Conservation (phyloP, 2,329 filamentous ascomycete genomes). For the Colletotrichum cuscutae region DNA sequence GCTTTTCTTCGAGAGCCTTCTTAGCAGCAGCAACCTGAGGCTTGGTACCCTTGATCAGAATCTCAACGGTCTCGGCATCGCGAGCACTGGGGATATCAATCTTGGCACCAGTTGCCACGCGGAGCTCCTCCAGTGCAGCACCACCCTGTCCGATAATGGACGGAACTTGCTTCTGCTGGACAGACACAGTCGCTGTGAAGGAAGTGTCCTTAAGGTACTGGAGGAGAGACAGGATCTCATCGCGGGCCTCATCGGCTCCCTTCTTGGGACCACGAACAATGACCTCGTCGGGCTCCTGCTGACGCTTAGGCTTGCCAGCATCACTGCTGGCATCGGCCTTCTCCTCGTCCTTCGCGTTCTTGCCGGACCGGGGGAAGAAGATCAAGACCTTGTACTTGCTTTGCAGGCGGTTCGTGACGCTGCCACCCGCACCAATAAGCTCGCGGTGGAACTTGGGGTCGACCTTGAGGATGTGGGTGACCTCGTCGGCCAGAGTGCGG, state of each 20-base stretch:
- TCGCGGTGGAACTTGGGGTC: slow-evolving; percentile 94
- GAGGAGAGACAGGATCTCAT: slow-evolving; percentile 88
- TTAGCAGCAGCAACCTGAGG: slow-evolving; percentile 90
- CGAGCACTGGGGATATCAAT: slow-evolving; percentile 90
- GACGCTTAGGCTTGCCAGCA: slow-evolving; percentile 70
- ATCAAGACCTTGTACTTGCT: slow-evolving; percentile 93
- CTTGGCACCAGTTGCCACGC: slow-evolving; percentile 84
- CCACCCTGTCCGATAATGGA: slow-evolving; percentile 93
- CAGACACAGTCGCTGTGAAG: slow-evolving; percentile 79
- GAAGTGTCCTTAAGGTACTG: slow-evolving; percentile 94
- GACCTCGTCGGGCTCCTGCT: slow-evolving; percentile 89
- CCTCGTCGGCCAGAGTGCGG: slow-evolving; percentile 90
- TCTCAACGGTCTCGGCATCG: slow-evolving; percentile 82
- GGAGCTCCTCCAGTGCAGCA: slow-evolving; percentile 88
- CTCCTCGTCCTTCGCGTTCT: slow-evolving; percentile 75
- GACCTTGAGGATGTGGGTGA: slow-evolving; percentile 87
- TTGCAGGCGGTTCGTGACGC: slow-evolving; percentile 91
- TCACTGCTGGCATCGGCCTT: slow-evolving; percentile 77
- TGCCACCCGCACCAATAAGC: slow-evolving; percentile 88
- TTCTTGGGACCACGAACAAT: slow-evolving; percentile 90
- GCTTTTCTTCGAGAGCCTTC: slow-evolving; percentile 88
- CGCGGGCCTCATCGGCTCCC: slow-evolving; percentile 90
- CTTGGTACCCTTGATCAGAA: slow-evolving; percentile 93
- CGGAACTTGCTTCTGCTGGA: slow-evolving; percentile 93
- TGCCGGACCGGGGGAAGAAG: slow-evolving; percentile 83